Percentiles rank a stretch among this genome's conserved stretches.
Evolutionary conservation across 768 basidiomycete genomes (phyloP).

Genomic region (Daedaleopsis nitida): DNA sequence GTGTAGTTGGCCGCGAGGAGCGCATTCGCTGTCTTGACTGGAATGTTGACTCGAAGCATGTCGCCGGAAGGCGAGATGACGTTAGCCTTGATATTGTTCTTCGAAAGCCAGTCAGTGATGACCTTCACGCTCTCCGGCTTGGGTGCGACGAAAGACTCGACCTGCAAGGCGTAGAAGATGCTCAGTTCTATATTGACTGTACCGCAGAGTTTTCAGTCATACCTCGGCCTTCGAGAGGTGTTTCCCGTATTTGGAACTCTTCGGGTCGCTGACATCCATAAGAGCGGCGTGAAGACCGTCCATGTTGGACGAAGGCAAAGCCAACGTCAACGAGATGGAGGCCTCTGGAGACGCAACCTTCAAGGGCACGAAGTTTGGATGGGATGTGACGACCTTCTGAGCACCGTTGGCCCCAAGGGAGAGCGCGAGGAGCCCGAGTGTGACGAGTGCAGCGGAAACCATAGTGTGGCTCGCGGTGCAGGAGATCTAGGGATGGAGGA

Average conservation of each 20-base stretch:
- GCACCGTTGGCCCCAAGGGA: neutral
- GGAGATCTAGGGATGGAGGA: neutral
- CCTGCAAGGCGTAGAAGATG: slow-evolving; percentile 14
- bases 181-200: neutral
- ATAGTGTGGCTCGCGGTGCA: neutral
- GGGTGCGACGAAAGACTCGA: slow-evolving; percentile 30
- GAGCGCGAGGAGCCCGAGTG: neutral
- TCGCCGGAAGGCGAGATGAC: slow-evolving; percentile 33
- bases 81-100: slow-evolving; percentile 29
- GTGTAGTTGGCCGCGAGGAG: slow-evolving; percentile 37
- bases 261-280: slow-evolving; percentile 39
- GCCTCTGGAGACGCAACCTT: slow-evolving; percentile 30
- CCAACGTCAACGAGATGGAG: slow-evolving; percentile 39
- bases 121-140: slow-evolving; percentile 27
- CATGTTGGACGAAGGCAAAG: slow-evolving; percentile 37
- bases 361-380: neutral
- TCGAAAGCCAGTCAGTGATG: slow-evolving; percentile 30
- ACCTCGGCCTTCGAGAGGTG: slow-evolving; percentile 43
- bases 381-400: neutral
- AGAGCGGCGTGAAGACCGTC: slow-evolving; percentile 39
- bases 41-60: slow-evolving; percentile 34
- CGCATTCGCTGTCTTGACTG: slow-evolving; percentile 36
- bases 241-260: slow-evolving; percentile 38
- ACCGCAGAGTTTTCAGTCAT: neutral
- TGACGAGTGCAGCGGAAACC: neutral